Evolutionary conservation across 345 rosid species (phyloP), one percentile per base, ranked within the genome.

Genomic region (Euphorbia pulcherrima): DNA sequence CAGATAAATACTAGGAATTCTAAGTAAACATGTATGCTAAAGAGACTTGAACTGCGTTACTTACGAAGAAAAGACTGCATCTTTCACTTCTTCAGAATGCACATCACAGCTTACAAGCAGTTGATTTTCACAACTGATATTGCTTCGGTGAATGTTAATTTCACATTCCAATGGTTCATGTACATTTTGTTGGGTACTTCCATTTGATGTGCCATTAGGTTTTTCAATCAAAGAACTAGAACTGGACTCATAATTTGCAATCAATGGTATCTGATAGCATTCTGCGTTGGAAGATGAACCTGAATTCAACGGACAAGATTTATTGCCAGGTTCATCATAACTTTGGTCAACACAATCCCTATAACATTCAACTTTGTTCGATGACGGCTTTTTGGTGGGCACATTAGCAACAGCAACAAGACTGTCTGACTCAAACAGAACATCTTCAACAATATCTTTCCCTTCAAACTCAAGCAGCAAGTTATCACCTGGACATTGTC

Each of bases 21-120:
- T 63, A 44, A 14, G 10, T 7, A 14, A 46, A 63, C 16, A 40
- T 14, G 44, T 9, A 3, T 52, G 7, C 23, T n/a, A 21, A 4
- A 28, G 60, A 58, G 57, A 52, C 21, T 61, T 68, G 16, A 23
- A 50, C 17, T 30, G 48, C 41, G 44, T 58, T 50, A 74, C 89
- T 84, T 73, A 89, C 96, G 17, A 29, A 21, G 50, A 63, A 26
- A 46, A 8, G 40, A 75, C 62, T 68, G 54, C 69, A 65, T 77
- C 79, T 58, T 68, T 62, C 37, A 71, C 83, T 71, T 76, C 80
- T 75, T 72, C 51, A 41, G 69, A 23, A 72, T 2, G 52, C 52
- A 57, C 26, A 11, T 35, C 72, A 44, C 29, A 40, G 39, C 60
- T 29, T 50, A 72, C 28, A 66, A 60, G 60, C 21, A 51, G 50